Percentiles rank a stretch among this genome's conserved stretches.
phyloP scores from a whole-genome alignment of 495 filamentous ascomycete species.

The Neurospora sp. region DNA sequence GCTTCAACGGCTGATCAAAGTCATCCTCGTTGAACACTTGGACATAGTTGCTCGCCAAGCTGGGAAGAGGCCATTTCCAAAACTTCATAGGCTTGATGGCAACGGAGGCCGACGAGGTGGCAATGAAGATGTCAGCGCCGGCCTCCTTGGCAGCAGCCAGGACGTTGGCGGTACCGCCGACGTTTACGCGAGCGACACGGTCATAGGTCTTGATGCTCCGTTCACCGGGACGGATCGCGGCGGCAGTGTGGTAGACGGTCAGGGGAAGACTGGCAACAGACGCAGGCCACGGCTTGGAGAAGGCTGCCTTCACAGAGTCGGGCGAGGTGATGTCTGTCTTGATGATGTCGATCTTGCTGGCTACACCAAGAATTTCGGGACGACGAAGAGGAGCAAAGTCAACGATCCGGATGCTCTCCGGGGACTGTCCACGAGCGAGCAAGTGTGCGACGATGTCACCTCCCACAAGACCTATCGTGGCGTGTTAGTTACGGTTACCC shows the following conservation, averaged over 20 bases:
- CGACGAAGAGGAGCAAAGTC: constrained; percentile 39
- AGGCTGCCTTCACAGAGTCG: constrained; percentile 34
- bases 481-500: not conserved
- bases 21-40: constrained; percentile 40
- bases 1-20: constrained; percentile 32
- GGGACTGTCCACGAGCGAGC: constrained; percentile 42
- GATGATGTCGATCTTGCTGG: constrained; percentile 34
- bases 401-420: constrained; percentile 44
- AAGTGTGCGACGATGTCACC: constrained; percentile 46
- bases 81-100: constrained; percentile 31
- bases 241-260: constrained; percentile 51
- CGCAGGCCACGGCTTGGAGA: constrained; percentile 40
- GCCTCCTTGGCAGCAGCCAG: constrained; percentile 38
- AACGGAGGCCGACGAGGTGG: constrained; percentile 49
- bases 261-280: constrained; percentile 36
- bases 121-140: constrained; percentile 46
- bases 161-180: constrained; percentile 49
- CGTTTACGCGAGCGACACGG: constrained; percentile 41
- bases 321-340: constrained; percentile 45
- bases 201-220: constrained; percentile 37
- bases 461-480: constrained; percentile 41
- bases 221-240: constrained; percentile 39
- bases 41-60: constrained; percentile 25
- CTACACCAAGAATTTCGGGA: constrained; percentile 25
- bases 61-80: constrained; percentile 42